Percentiles rank a stretch among this genome's conserved stretches.
Conservation (phyloP, 2,329 filamentous ascomycete species). For the Sordariomycetes sp. region DNA sequence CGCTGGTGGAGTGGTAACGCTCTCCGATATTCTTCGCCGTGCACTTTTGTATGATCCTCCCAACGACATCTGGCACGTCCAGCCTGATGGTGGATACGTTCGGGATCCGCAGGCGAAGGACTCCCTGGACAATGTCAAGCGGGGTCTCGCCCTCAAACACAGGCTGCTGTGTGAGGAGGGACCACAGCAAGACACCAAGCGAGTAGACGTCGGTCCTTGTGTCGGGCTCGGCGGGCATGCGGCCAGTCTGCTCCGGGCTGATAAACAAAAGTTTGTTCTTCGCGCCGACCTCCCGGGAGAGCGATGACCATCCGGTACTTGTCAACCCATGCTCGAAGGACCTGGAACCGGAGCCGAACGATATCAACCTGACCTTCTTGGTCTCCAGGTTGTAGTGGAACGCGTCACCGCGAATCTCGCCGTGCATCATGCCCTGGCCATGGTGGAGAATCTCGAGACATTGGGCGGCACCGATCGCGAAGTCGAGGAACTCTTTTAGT, state of each 20-base stretch:
- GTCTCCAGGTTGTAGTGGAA: slow-evolving; percentile 74
- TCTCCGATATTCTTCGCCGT: slow-evolving; percentile 81
- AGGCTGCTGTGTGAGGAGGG: slow-evolving; percentile 65
- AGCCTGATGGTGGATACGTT: slow-evolving; percentile 66
- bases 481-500: slow-evolving; percentile 72
- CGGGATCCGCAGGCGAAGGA: slow-evolving; percentile 69
- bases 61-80: slow-evolving; percentile 76
- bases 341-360: slow-evolving; percentile 76
- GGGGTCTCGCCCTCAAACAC: slow-evolving; percentile 73
- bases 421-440: slow-evolving; percentile 74
- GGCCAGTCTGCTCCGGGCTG: slow-evolving; percentile 87
- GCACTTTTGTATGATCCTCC: slow-evolving; percentile 80
- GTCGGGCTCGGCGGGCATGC: slow-evolving; percentile 86
- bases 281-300: slow-evolving; percentile 76
- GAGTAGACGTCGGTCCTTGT: slow-evolving; percentile 90
- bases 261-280: slow-evolving; percentile 88
- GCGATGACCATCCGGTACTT: slow-evolving; percentile 73
- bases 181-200: slow-evolving; percentile 82
- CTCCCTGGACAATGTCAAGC: slow-evolving; percentile 84
- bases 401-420: slow-evolving; percentile 81
- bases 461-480: slow-evolving; percentile 79
- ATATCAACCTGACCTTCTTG: slow-evolving; percentile 65
- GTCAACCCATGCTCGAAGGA: slow-evolving; percentile 85
- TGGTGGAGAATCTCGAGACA: slow-evolving; percentile 89
- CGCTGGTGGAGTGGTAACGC: slow-evolving; percentile 80